These are phyloP conservation scores for Hypoxylon trugodes DNA, from an alignment of 495 filamentous ascomycete species.

Conservation along the genomic window DNA sequence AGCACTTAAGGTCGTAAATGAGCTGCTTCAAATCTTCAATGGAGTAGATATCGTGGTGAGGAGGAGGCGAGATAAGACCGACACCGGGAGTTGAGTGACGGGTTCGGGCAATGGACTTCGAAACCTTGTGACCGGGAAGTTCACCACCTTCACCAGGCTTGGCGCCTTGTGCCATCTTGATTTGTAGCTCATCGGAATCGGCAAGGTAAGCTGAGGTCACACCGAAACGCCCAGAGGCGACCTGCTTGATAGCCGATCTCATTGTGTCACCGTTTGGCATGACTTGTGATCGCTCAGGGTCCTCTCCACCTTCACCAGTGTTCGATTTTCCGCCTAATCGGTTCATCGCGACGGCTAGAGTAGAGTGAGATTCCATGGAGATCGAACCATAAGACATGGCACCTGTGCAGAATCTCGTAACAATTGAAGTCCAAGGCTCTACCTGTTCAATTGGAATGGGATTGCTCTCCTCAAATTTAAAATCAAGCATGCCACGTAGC, in stretches of 20 bases:
- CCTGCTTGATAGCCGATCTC: slow-evolving; percentile 98
- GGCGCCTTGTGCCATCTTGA: slow-evolving; percentile 99
- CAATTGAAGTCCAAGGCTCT: slow-evolving; percentile 98
- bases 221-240: slow-evolving; percentile 97
- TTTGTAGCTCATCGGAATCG: slow-evolving; percentile 97
- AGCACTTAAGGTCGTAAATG: slow-evolving; percentile 98
- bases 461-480: slow-evolving; percentile 88
- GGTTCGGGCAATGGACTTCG: slow-evolving; percentile 93
- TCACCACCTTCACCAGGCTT: slow-evolving; percentile 99
- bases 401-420: slow-evolving; percentile 97
- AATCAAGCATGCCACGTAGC: slow-evolving; percentile 94
- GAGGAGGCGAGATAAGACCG: slow-evolving; percentile 97
- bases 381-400: slow-evolving; percentile 99
- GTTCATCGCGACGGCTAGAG: slow-evolving; percentile 97
- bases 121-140: slow-evolving; percentile 97
- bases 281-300: slow-evolving; percentile 86
- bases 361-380: slow-evolving; percentile 99
- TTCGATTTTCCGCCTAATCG: slow-evolving; percentile 97
- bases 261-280: slow-evolving; percentile 97
- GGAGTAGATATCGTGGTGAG: slow-evolving; percentile 99
- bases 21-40: slow-evolving; percentile 99
- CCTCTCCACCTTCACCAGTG: slow-evolving; percentile 98
- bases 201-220: slow-evolving; percentile 99
- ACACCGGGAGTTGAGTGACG: slow-evolving; percentile 99
- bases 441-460: slow-evolving; percentile 97